Evolutionary conservation across 352 stramenopile genomes (phyloP), one percentile per base, ranked within the genome.

Genomic region (Pythium periplocum): DNA sequence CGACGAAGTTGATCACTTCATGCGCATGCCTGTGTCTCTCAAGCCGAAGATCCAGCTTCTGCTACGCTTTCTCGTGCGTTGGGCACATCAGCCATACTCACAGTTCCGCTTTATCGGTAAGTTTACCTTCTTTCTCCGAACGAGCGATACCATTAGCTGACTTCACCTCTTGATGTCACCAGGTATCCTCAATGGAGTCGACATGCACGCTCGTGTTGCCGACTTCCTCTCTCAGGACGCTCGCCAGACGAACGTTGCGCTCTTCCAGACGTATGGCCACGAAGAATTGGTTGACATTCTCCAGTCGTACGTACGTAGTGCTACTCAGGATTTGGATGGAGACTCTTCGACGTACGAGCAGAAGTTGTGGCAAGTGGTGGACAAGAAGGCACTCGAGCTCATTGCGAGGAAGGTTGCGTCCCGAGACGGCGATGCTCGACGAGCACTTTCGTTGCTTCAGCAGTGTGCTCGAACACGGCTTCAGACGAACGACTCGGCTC

Each of bases 131-230:
- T 30, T 9, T 38, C 45, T 9, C 17, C 17, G 17, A 26, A 26
- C 17, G 17, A 26, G 17, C 17, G 17, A 26, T 26, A 26, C 17
- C 17, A 26, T 26, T 26, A 26, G 17, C 17, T 26, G 17, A 26
- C 17, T 26, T 26, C 8, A 30, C 8, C 8, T 35, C 7, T 51
- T 8, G 11, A 32, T 32, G 43, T 48, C 11, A 48, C 11, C 45
- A 51, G 45, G 48, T 10, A 82, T 90, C 50, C 80, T 90, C 68
- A 90, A 90, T 45, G 78, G 78, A 35, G 57, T 87, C 48, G 79
- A 90, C 57, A 86, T 90, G 79, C 83, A 86, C 54, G 47, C 78
- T 11, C 72, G 75, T 36, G 69, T 89, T 34, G 57, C 53, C 7
- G 45, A 44, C 10, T 68, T 72, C 48, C 57, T 73, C 32, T 51